Percentiles rank a stretch among this genome's conserved stretches.
These are phyloP conservation scores for Ustilaginoidea virens DNA, from an alignment of 2,329 filamentous ascomycete genomes.

Conservation along the genomic window DNA sequence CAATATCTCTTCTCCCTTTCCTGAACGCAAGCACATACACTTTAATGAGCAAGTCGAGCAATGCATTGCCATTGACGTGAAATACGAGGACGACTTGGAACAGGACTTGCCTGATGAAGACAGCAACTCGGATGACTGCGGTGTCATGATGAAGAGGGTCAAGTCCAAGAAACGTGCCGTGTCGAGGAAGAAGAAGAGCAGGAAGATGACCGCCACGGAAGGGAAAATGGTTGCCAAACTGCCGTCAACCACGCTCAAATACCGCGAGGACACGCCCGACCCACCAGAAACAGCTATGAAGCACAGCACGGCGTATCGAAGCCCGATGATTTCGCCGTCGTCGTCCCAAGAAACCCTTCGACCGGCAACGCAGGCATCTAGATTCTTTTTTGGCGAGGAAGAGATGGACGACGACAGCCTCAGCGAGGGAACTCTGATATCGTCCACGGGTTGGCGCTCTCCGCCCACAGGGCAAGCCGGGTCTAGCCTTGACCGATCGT, in stretches of 20 bases:
- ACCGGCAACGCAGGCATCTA: constrained; percentile 50
- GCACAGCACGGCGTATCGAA: constrained; percentile 35
- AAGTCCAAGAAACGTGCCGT: constrained; percentile 37
- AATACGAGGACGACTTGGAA: constrained; percentile 57
- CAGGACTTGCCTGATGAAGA: constrained; percentile 37
- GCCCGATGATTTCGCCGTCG: constrained; percentile 49
- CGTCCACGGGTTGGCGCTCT: constrained; percentile 17
- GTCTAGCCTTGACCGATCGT: constrained; percentile 27
- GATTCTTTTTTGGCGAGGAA: constrained; percentile 46
- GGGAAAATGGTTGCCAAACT: constrained; percentile 81
- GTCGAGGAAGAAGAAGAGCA: constrained; percentile 25
- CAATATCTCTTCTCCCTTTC: constrained; percentile 45
- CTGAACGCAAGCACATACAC: constrained; percentile 73
- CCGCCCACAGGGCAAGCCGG: constrained; percentile 10
- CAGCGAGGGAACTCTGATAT: constrained; percentile 16
- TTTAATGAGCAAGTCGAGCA: constrained; percentile 95
- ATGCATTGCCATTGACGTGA: constrained; percentile 83
- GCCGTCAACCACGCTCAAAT: constrained; percentile 78
- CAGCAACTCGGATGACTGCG: constrained; percentile 60
- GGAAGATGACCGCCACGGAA: constrained; percentile 34
- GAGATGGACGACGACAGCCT: constrained; percentile 42
- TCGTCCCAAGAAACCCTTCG: constrained; percentile 72
- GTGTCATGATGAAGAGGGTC: constrained; percentile 70
- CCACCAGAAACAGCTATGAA: constrained; percentile 45
- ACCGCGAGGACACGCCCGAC: constrained; percentile 62